Conservation (phyloP, 257 asterid genomes). For the Solanum medicagineum region DNA sequence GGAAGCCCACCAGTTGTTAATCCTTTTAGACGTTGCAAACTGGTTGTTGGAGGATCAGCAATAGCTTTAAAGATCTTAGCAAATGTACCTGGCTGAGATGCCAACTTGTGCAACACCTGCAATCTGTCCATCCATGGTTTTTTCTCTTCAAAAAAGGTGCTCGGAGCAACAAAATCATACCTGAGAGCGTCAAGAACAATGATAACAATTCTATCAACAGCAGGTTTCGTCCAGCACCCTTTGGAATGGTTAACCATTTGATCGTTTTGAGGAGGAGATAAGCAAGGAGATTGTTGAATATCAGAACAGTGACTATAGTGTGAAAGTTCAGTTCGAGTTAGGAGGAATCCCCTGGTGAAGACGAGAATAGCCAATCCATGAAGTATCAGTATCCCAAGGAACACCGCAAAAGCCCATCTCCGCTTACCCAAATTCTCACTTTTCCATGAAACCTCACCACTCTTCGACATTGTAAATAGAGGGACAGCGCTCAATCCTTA, state of each 20-base stretch:
- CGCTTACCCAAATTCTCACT: conserved; percentile 33
- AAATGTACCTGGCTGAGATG: conserved; percentile 41
- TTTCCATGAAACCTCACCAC: conserved; percentile 6
- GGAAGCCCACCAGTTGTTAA: conserved; percentile 99
- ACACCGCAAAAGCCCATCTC: conserved; percentile 39
- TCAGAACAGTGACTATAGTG: conserved; percentile 65
- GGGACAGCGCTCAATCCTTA: neutral
- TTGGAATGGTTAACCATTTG: conserved; percentile 9
- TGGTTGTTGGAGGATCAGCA: conserved; percentile 97
- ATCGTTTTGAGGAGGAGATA: conserved; percentile 16
- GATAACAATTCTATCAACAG: conserved; percentile 65
- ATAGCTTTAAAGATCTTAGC: conserved; percentile 81
- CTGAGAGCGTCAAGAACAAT: conserved; percentile 90
- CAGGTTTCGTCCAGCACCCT: conserved; percentile 74
- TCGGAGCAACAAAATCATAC: conserved; percentile 94
- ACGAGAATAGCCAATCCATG: conserved; percentile 50
- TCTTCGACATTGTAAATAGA: neutral
- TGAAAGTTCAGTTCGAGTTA: conserved; percentile 85
- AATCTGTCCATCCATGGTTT: conserved; percentile 95
- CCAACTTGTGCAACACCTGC: conserved; percentile 58
- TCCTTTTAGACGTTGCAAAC: conserved; percentile 95
- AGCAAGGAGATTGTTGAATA: conserved; percentile 55
- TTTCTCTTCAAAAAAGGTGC: conserved; percentile 70
- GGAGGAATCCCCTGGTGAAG: conserved; percentile 88
- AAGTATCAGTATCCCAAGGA: conserved; percentile 48